Base-by-base conservation (phyloP, 495 filamentous ascomycete genomes). In the Aspergillus asperescens region DNA sequence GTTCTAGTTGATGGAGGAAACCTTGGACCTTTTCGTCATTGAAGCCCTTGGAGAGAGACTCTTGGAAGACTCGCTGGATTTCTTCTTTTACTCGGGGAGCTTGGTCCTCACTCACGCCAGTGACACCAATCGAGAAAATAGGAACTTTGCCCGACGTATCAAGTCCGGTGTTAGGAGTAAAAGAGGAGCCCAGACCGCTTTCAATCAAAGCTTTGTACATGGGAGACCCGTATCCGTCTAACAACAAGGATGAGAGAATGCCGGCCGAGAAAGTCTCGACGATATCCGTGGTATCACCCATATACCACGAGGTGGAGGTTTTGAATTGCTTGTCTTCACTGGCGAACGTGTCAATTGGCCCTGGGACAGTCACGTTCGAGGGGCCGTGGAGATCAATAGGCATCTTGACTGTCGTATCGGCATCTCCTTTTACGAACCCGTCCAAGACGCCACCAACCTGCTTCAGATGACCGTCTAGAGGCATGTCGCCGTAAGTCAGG, bases 141-240 rank as follows among this genome's bases (percentile, higher is more conserved):
- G 86, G 87, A 6, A 74, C 77, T 58, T 80, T 87, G 15, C 82
- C 83, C 3, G 87, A 87, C 18, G 77, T 75, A 62, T 97, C 90
- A 54, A 88, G 91, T 4, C 93, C 94, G 2, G 90, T 89, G 61
- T 98, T 98, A 6, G 94, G 88, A 27, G 86, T 93, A 72, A 89
- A 98, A 50, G 95, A 90, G 5, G 88, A 87, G 45, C 93, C 93
- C 13, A 97, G 75, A 16, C 91, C 91, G 55, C 86, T 83, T 61
- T 97, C 93, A 53, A 98, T 88, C 34, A 97, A 73, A n/a, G 83
- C 85, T 45, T 83, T 84, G 63, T 97, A 97, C 57, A 98, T 73
- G 2, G 93, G 94, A 19, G 93, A 95, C 19, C 93, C 90, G 65
- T 96, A 98, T 13, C 94, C 93, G 64, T 96, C 89, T 55, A 93